phyloP scores from a whole-genome alignment of 169 alveolate species.

The Prorocentrum cordatum region DNA sequence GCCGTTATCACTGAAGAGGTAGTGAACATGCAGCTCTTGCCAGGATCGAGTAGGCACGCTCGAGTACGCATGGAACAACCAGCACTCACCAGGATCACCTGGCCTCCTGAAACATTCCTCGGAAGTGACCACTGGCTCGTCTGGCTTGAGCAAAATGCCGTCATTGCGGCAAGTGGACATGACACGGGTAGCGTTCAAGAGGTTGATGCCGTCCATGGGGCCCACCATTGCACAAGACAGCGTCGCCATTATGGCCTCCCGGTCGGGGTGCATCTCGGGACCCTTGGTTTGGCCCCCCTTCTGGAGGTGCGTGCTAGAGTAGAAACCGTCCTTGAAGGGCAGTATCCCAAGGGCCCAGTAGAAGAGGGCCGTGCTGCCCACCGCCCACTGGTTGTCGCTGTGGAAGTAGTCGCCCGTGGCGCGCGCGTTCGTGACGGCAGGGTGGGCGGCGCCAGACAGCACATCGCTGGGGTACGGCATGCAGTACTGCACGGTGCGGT shows the following conservation, averaged over 20 bases:
- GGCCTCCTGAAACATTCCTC: too few species aligned
- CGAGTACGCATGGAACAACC: too few species aligned
- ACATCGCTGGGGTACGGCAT: conserved; percentile 43
- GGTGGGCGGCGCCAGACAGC: conserved; percentile 27
- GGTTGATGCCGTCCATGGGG: conserved; percentile 52
- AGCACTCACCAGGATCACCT: too few species aligned
- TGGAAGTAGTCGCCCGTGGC: conserved; percentile 46
- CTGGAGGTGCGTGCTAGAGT: neutral
- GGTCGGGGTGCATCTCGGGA: conserved; percentile 15
- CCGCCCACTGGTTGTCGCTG: conserved; percentile 41
- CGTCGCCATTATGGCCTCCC: conserved; percentile 17
- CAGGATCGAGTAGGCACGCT: too few species aligned
- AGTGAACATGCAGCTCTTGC: too few species aligned
- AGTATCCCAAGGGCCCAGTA: conserved; percentile 46
- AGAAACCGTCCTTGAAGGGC: conserved; percentile 32
- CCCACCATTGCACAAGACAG: conserved; percentile 47
- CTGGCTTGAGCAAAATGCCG: too few species aligned
- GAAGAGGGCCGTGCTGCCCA: conserved; percentile 35
- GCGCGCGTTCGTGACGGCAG: conserved; percentile 37
- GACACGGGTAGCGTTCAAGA: conserved; percentile 24
- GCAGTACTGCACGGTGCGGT: conserved; percentile 41
- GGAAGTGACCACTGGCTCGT: too few species aligned
- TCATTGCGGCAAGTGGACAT: conserved; percentile 48
- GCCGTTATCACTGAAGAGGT: too few species aligned
- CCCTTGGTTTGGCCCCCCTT: neutral